Evolutionary conservation across 2,329 filamentous ascomycete species (phyloP).

Genomic region (Penicillium sp.): DNA sequence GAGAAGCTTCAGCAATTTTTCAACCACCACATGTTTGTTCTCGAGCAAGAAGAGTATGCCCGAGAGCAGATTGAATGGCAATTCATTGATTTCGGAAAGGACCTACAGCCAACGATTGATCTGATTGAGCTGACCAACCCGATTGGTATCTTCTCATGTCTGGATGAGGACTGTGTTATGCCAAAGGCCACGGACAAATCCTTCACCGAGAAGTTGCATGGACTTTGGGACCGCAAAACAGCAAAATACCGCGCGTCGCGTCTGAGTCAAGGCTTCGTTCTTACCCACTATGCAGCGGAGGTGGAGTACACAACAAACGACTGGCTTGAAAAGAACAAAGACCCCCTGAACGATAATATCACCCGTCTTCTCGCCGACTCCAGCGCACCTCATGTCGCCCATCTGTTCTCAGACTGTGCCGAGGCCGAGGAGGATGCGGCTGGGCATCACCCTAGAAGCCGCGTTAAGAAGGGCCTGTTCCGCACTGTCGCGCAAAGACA

Average conservation of each 20-base stretch:
- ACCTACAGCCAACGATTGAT: slow-evolving; percentile 96
- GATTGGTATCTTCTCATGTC: slow-evolving; percentile 96
- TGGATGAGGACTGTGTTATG: slow-evolving; percentile 98
- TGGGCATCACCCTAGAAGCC: slow-evolving; percentile 64
- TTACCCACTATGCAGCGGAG: slow-evolving; percentile 96
- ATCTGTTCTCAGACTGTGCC: slow-evolving; percentile 83
- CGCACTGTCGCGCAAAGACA: slow-evolving; percentile 94
- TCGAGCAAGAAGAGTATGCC: slow-evolving; percentile 98
- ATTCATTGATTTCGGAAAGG: slow-evolving; percentile 97
- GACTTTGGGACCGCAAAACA: slow-evolving; percentile 94
- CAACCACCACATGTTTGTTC: slow-evolving; percentile 99
- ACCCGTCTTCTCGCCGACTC: slow-evolving; percentile 85
- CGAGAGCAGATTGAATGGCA: slow-evolving; percentile 99
- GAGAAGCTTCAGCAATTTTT: slow-evolving; percentile 99
- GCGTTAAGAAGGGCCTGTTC: slow-evolving; percentile 97
- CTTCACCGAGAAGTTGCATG: slow-evolving; percentile 97
- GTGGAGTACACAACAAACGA: slow-evolving; percentile 94
- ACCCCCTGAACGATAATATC: slow-evolving; percentile 95
- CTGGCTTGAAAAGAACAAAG: slow-evolving; percentile 99
- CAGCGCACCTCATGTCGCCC: slow-evolving; percentile 77
- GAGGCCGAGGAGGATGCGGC: slow-evolving; percentile 71
- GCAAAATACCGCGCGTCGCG: slow-evolving; percentile 88
- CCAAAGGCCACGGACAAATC: slow-evolving; percentile 96
- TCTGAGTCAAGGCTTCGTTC: slow-evolving; percentile 85
- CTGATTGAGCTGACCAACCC: slow-evolving; percentile 94